Conservation (phyloP, 2,329 filamentous ascomycete genomes). For the Lecanosticta acicola region DNA sequence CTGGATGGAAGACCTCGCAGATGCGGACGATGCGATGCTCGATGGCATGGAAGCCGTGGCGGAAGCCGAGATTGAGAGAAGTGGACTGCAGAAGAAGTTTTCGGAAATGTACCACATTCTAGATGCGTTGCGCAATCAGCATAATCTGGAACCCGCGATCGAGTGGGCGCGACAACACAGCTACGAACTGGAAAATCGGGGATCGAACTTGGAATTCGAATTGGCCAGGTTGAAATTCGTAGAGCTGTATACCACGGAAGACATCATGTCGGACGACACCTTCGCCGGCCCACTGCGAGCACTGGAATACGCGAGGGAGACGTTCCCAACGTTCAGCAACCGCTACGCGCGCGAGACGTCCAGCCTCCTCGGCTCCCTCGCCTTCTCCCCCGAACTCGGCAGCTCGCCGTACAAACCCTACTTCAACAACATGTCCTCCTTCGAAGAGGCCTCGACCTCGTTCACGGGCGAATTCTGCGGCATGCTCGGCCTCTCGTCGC, state of each 20-base stretch:
- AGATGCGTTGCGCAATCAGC: conserved; percentile 62
- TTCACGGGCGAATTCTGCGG: conserved; percentile 84
- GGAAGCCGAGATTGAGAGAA: conserved; percentile 12
- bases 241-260: conserved; percentile 63
- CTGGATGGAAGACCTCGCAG: conserved; percentile 21
- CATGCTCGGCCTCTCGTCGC: conserved; percentile 78
- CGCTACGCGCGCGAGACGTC: conserved; percentile 76
- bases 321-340: conserved; percentile 68
- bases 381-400: conserved; percentile 68
- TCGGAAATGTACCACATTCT: conserved; percentile 87
- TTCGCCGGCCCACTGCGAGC: conserved; percentile 59
- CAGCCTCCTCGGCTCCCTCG: conserved; percentile 73
- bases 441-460: conserved; percentile 75
- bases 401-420: conserved; percentile 72
- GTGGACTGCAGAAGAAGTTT: conserved; percentile 70
- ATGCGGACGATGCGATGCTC: conserved; percentile 18
- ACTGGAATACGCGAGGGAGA: conserved; percentile 65
- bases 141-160: conserved; percentile 77
- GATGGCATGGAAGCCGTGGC: conserved; percentile 15
- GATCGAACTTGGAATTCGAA: conserved; percentile 93
- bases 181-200: conserved; percentile 65
- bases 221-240: conserved; percentile 85
- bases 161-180: conserved; percentile 74
- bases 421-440: conserved; percentile 70
- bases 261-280: conserved; percentile 38